A percentile compares a stretch with the other conserved stretches of the same genome.
These are phyloP conservation scores for Fibroporia radiculosa DNA, from an alignment of 768 basidiomycete genomes.

Conservation along the genomic window DNA sequence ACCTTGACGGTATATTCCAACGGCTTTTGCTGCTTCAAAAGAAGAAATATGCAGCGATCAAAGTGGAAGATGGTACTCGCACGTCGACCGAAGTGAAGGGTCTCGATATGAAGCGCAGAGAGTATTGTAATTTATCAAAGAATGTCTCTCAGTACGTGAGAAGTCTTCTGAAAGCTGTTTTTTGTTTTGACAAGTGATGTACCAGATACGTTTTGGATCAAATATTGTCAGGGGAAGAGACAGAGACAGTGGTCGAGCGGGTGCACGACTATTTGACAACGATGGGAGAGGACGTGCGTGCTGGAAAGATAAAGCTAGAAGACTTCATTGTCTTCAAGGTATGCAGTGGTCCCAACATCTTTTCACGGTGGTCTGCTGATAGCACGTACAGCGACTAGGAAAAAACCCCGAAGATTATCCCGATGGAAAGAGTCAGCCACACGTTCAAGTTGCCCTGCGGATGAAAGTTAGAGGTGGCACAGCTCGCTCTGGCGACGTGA, in stretches of 20 bases:
- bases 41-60: slow-evolving; percentile 98
- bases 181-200: neutral
- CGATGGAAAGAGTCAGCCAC: slow-evolving; percentile 90
- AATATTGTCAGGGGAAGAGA: slow-evolving; percentile 85
- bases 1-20: slow-evolving; percentile 91
- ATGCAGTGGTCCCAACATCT: slow-evolving; percentile 9
- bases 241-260: slow-evolving; percentile 81
- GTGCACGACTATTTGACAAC: slow-evolving; percentile 87
- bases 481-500: slow-evolving; percentile 85
- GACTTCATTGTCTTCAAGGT: slow-evolving; percentile 96
- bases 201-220: slow-evolving; percentile 81
- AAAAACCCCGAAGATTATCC: slow-evolving; percentile 98
- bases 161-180: neutral
- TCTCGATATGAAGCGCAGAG: slow-evolving; percentile 97
- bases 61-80: slow-evolving; percentile 76
- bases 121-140: slow-evolving; percentile 90
- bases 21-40: slow-evolving; percentile 90
- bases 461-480: slow-evolving; percentile 80
- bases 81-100: slow-evolving; percentile 90
- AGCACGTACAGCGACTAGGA: slow-evolving; percentile 64
- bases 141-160: slow-evolving; percentile 77
- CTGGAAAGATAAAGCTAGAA: slow-evolving; percentile 74
- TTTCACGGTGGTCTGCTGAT: neutral
- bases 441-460: slow-evolving; percentile 91
- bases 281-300: slow-evolving; percentile 72